Conservation (phyloP, 345 rosid genomes). For the Jatropha curcas region DNA sequence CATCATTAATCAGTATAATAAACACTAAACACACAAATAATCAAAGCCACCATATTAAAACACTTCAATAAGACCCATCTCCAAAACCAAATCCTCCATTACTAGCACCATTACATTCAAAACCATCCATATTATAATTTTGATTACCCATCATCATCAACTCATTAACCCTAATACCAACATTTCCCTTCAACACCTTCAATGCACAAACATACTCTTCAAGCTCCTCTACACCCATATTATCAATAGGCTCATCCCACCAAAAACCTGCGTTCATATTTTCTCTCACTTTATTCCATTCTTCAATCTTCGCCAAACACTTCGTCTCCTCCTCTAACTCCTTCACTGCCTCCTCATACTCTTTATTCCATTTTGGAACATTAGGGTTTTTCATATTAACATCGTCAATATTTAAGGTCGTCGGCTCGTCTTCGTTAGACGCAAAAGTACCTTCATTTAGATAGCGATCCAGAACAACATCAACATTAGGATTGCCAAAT, state of each 20-base stretch:
- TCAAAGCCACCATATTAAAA: neutral
- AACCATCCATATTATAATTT: neutral
- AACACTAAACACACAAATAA: neutral
- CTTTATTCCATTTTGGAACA: slow-evolving; percentile 17
- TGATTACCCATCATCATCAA: slow-evolving; percentile 14
- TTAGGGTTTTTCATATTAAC: neutral
- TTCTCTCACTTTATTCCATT: slow-evolving; percentile 11
- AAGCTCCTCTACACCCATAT: slow-evolving; percentile 36
- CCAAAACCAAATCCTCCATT: neutral
- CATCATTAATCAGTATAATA: neutral
- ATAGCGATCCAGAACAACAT: slow-evolving; percentile 17
- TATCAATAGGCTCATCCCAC: slow-evolving; percentile 40
- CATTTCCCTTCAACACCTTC: slow-evolving; percentile 31
- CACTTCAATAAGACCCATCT: slow-evolving; percentile 3
- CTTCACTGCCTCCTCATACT: slow-evolving; percentile 18
- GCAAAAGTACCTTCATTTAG: neutral
- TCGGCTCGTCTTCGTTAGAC: neutral
- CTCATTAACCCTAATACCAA: slow-evolving; percentile 23
- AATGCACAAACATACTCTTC: slow-evolving; percentile 31
- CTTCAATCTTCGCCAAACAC: slow-evolving; percentile 1
- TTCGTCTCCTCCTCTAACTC: slow-evolving; percentile 34
- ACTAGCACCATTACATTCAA: neutral
- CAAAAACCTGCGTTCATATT: slow-evolving; percentile 21
- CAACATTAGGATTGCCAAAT: slow-evolving; percentile 34
- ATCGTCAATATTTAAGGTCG: neutral